Percentiles rank a stretch among this genome's conserved stretches.
These are phyloP conservation scores for Colletotrichum destructivum DNA, from an alignment of 2,329 filamentous ascomycete species.

Conservation along the genomic window DNA sequence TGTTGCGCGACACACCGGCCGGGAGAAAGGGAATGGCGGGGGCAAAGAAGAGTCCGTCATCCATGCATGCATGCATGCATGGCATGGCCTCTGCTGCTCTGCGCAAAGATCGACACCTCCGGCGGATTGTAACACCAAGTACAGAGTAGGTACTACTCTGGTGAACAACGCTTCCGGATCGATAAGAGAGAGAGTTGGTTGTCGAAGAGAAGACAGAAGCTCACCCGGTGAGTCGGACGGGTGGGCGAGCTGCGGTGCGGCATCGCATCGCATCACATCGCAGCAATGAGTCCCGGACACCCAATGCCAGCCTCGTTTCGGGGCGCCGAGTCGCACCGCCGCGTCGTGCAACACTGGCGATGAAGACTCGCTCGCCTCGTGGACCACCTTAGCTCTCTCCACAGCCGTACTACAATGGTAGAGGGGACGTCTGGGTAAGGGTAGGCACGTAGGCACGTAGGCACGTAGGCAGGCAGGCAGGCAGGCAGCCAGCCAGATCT, in stretches of 20 bases:
- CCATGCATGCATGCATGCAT: background rate
- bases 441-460: no score
- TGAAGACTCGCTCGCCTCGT: background rate
- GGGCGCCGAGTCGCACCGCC: background rate
- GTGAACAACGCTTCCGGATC: background rate
- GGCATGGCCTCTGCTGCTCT: background rate
- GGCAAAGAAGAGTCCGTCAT: background rate
- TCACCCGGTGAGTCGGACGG: background rate
- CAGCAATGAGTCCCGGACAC: constrained; percentile 1
- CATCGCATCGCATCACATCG: background rate
- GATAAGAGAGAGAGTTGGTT: background rate
- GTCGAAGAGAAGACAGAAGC: background rate
- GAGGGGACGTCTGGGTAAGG: background rate
- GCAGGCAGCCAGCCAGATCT: background rate
- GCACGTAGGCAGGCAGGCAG: no score
- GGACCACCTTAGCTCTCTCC: background rate
- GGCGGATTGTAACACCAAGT: background rate
- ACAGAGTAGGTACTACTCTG: no score
- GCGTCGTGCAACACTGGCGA: background rate
- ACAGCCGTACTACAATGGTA: background rate
- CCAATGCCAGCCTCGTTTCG: background rate
- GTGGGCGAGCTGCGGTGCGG: background rate
- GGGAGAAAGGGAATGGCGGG: constrained; percentile 28
- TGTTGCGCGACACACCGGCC: constrained; percentile 27
- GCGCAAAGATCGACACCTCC: background rate